A percentile compares a stretch with the other conserved stretches of the same genome.
These are phyloP conservation scores for Zygotorulaspora florentina DNA, from an alignment of 805 yeast genomes.

Conservation along the genomic window DNA sequence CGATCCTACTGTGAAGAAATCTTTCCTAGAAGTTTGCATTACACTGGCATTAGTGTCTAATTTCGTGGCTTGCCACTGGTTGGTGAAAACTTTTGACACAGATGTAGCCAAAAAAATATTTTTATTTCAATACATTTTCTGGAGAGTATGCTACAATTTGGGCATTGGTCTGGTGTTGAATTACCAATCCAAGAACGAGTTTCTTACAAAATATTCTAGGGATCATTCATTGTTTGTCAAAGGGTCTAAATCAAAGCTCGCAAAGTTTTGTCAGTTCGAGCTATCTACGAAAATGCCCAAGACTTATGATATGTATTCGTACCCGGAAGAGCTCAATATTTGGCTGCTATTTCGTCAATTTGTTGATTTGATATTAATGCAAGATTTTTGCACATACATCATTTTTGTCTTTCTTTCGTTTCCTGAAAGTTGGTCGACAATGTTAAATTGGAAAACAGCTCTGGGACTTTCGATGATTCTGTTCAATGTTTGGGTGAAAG, in stretches of 20 bases:
- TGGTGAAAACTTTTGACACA: slow-evolving; percentile 21
- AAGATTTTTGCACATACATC: slow-evolving; percentile 72
- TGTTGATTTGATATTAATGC: slow-evolving; percentile 80
- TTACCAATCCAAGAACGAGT: slow-evolving; percentile 57
- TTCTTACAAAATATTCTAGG: slow-evolving; percentile 50
- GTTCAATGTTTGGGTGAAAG: slow-evolving; percentile 79
- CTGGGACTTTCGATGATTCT: slow-evolving; percentile 60
- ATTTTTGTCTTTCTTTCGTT: slow-evolving; percentile 51
- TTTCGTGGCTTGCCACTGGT: slow-evolving; percentile 31
- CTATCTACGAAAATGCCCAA: slow-evolving; percentile 44
- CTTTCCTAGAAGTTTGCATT: slow-evolving; percentile 60
- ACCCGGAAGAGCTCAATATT: slow-evolving; percentile 74
- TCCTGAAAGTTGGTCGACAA: slow-evolving; percentile 40
- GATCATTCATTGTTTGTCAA: slow-evolving; percentile 43
- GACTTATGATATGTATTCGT: slow-evolving; percentile 34
- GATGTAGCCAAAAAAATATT: slow-evolving; percentile 37
- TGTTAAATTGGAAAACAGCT: slow-evolving; percentile 48
- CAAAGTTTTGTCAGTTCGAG: slow-evolving; percentile 44
- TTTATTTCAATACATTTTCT: slow-evolving; percentile 56
- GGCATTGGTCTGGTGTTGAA: slow-evolving; percentile 73
- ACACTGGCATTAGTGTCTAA: slow-evolving; percentile 42
- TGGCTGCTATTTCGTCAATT: slow-evolving; percentile 77
- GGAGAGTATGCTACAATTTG: slow-evolving; percentile 72
- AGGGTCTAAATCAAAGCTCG: slow-evolving; percentile 27
- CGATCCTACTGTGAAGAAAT: slow-evolving; percentile 69